Evolutionary conservation across 768 basidiomycete genomes (phyloP).

Genomic region (Mrakia gelida): DNA sequence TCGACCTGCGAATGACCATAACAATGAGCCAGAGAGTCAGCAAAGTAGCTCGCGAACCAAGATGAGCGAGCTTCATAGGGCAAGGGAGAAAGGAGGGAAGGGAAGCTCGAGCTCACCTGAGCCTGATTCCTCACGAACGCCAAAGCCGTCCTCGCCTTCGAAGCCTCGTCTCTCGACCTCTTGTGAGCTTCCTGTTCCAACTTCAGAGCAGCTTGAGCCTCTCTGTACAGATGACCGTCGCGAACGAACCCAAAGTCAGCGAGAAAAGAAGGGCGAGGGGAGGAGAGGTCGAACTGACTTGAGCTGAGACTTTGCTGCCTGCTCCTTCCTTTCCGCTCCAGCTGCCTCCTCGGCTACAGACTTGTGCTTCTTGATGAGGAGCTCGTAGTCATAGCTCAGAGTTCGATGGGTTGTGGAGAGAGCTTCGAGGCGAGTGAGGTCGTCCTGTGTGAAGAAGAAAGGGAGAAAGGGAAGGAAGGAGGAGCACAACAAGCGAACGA

Average conservation of each 20-base stretch:
- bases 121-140: conserved; percentile 36
- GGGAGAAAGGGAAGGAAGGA: too few relatives aligned
- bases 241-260: background rate
- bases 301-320: conserved; percentile 65
- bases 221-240: background rate
- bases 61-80: too few relatives aligned
- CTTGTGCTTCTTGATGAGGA: conserved; percentile 62
- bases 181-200: conserved; percentile 34
- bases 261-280: background rate
- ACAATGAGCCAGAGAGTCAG: too few relatives aligned
- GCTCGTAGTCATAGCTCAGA: conserved; percentile 73
- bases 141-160: conserved; percentile 35
- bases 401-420: conserved; percentile 69
- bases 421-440: conserved; percentile 74
- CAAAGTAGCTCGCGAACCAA: background rate
- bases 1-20: conserved; percentile 53
- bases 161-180: conserved; percentile 31
- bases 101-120: conserved; percentile 27
- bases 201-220: conserved; percentile 31
- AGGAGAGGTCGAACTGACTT: conserved; percentile 52
- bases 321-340: conserved; percentile 72
- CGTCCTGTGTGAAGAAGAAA: conserved; percentile 49
- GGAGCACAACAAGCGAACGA: background rate
- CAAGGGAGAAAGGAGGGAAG: background rate
- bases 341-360: conserved; percentile 59